Percentiles rank a stretch among this genome's conserved stretches.
phyloP scores from a whole-genome alignment of 805 yeast genomes.

The Lipomyces yamanashiensis region DNA sequence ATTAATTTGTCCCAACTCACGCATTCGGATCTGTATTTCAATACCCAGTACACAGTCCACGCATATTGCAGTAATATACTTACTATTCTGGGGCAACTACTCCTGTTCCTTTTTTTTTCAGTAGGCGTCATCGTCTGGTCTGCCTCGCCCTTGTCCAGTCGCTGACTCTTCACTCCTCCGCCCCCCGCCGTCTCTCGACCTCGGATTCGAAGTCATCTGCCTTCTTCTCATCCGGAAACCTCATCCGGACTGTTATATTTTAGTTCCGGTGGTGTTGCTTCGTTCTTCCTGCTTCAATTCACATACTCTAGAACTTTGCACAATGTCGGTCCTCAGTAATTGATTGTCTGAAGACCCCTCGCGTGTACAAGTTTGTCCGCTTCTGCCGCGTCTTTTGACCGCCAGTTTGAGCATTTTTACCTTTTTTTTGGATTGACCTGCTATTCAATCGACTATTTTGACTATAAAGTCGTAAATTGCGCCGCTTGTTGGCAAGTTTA shows the following conservation, averaged over 20 bases:
- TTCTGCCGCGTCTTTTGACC: no score
- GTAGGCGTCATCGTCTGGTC: background rate
- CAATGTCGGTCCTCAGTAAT: no score
- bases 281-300: background rate
- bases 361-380: no score
- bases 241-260: background rate
- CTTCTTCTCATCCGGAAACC: no score
- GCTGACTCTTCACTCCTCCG: background rate
- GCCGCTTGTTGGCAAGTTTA: no score
- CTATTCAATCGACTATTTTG: no score
- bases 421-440: no score
- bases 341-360: no score
- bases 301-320: no score
- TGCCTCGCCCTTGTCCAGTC: background rate
- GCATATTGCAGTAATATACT: background rate
- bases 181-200: background rate
- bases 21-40: background rate
- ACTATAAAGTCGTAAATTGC: no score
- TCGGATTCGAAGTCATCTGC: background rate
- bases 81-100: background rate
- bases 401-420: no score
- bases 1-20: constrained; percentile 1
- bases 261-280: background rate
- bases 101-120: background rate
- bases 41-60: background rate